Conservation (phyloP, 441 rosid genomes). For the Eruca vesicaria region DNA sequence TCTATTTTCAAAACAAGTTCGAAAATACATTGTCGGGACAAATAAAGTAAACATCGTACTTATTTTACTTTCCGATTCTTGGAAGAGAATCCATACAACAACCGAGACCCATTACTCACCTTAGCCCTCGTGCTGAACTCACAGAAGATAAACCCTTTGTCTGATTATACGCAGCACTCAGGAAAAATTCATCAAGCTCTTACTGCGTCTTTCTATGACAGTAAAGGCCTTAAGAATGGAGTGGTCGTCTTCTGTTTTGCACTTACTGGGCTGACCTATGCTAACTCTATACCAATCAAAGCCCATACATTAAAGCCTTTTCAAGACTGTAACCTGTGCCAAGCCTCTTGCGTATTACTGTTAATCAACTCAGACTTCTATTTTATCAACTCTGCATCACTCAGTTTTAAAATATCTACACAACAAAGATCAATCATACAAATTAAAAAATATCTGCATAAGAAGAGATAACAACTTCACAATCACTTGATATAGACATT, state of each 20-base stretch:
- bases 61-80: not conserved
- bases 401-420: not conserved
- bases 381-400: not conserved
- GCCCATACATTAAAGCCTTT: not conserved
- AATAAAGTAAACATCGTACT: no score
- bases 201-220: no score
- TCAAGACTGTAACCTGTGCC: not conserved
- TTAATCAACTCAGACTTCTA: no score
- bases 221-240: no score
- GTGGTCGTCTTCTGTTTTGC: no score
- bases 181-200: no score
- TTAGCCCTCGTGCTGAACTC: slow-evolving; percentile 60
- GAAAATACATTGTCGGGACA: no score
- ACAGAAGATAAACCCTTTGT: not conserved
- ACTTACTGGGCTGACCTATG: slow-evolving; percentile 1
- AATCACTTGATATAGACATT: slow-evolving; percentile 16
- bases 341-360: not conserved
- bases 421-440: not conserved
- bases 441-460: not conserved
- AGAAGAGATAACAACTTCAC: not conserved
- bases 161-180: not conserved
- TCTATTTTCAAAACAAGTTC: not conserved
- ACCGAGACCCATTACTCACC: slow-evolving; percentile 27
- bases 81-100: not conserved
- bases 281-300: not conserved